Percentiles rank a stretch among this genome's conserved stretches.
phyloP scores from a whole-genome alignment of 2,329 filamentous ascomycete species.

The Aurifilum marmelostoma region DNA sequence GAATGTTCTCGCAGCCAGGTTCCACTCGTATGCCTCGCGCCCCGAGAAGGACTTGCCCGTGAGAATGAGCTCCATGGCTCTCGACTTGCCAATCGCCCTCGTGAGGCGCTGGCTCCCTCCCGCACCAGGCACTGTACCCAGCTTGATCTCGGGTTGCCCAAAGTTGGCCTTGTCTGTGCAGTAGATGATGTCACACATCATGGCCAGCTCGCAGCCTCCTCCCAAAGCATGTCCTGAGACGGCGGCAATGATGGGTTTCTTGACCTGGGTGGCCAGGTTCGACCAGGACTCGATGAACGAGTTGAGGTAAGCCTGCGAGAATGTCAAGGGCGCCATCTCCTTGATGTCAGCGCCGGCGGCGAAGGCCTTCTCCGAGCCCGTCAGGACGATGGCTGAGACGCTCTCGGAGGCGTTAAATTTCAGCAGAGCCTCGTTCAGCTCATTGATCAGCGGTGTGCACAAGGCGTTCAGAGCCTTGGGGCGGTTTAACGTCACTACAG shows the following conservation, averaged over 20 bases:
- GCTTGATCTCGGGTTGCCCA: conserved; percentile 95
- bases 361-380: conserved; percentile 87
- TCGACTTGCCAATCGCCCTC: conserved; percentile 78
- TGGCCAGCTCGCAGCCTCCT: conserved; percentile 92
- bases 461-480: conserved; percentile 96
- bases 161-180: conserved; percentile 85
- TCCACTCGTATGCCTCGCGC: conserved; percentile 85
- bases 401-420: conserved; percentile 70
- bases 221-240: conserved; percentile 94
- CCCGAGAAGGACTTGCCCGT: conserved; percentile 85
- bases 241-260: conserved; percentile 92
- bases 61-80: conserved; percentile 89
- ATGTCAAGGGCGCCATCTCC: conserved; percentile 94
- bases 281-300: conserved; percentile 98
- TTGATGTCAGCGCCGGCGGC: conserved; percentile 98
- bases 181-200: conserved; percentile 98
- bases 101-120: conserved; percentile 91
- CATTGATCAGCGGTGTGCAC: conserved; percentile 84
- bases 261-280: conserved; percentile 77
- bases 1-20: conserved; percentile 82
- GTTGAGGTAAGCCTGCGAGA: conserved; percentile 81
- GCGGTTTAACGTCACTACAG: conserved; percentile 83
- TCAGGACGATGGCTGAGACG: conserved; percentile 80
- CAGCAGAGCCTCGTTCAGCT: conserved; percentile 80
- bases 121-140: conserved; percentile 89